Evolutionary conservation across 768 basidiomycete species (phyloP).

Genomic region (Leccinum olivaceopallidum): DNA sequence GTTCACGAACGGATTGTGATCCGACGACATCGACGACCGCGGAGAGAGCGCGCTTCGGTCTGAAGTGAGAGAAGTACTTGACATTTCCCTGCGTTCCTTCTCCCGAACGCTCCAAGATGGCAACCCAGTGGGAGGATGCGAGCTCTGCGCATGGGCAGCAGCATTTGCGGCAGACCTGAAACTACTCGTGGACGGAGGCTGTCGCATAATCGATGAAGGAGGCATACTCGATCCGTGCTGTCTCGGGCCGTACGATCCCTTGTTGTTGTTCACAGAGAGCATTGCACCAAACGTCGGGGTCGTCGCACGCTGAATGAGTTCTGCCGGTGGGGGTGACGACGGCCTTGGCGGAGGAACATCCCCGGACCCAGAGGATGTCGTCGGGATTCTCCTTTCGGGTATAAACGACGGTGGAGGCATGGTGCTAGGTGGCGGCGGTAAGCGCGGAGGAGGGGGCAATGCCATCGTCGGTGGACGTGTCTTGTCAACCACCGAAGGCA

Average conservation of each 20-base stretch:
- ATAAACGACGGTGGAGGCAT: slow-evolving; percentile 80
- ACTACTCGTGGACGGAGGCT: slow-evolving; percentile 77
- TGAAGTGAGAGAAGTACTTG: slow-evolving; percentile 69
- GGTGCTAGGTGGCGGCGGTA: slow-evolving; percentile 66
- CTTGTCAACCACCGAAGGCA: slow-evolving; percentile 63
- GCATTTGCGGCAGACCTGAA: slow-evolving; percentile 75
- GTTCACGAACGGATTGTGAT: slow-evolving; percentile 54
- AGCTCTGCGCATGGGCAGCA: slow-evolving; percentile 49
- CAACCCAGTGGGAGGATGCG: slow-evolving; percentile 42
- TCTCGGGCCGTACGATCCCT: slow-evolving; percentile 47
- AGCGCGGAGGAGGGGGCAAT: slow-evolving; percentile 73
- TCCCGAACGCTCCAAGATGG: slow-evolving; percentile 54
- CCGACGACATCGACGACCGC: slow-evolving; percentile 82
- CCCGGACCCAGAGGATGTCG: slow-evolving; percentile 44
- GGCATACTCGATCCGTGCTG: slow-evolving; percentile 78
- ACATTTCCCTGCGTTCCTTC: slow-evolving; percentile 56
- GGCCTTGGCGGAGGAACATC: slow-evolving; percentile 83
- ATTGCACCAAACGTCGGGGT: slow-evolving; percentile 77
- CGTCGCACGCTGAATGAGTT: slow-evolving; percentile 90
- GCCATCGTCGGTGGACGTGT: slow-evolving; percentile 84
- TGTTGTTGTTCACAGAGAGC: slow-evolving; percentile 56
- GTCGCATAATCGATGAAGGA: slow-evolving; percentile 62
- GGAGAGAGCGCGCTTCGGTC: slow-evolving; percentile 69
- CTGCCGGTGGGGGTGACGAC: slow-evolving; percentile 88
- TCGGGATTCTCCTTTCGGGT: slow-evolving; percentile 60